Percentiles rank a stretch among this genome's conserved stretches.
Evolutionary conservation across 1,284 basidiomycete species (phyloP).

Genomic region (Ganoderma sinense): DNA sequence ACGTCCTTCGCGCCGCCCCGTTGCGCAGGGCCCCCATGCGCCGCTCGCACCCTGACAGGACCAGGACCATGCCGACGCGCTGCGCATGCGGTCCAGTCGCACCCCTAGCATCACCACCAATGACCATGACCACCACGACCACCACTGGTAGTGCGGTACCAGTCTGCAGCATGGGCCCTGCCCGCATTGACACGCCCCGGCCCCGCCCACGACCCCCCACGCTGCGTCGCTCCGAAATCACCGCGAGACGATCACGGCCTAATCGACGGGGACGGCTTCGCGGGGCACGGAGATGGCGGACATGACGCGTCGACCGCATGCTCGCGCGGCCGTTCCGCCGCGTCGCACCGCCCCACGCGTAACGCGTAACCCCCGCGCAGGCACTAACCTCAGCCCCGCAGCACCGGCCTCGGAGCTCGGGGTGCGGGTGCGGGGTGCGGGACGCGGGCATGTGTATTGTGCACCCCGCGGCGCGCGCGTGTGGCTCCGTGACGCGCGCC

Average conservation of each 20-base stretch:
- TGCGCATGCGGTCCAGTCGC: background rate
- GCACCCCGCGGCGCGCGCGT: background rate
- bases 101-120: background rate
- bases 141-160: too few species aligned
- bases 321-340: background rate
- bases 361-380: background rate
- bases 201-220: background rate
- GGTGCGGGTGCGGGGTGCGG: background rate
- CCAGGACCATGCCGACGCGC: background rate
- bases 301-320: slow-evolving; percentile 6
- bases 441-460: background rate
- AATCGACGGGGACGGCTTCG: background rate
- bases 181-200: background rate
- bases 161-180: too few species aligned
- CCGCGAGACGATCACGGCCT: background rate
- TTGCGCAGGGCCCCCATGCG: background rate
- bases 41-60: background rate
- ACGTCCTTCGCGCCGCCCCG: background rate
- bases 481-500: background rate
- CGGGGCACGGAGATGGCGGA: slow-evolving; percentile 2
- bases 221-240: background rate
- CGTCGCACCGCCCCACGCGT: background rate
- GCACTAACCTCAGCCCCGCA: background rate
- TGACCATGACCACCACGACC: too few species aligned
- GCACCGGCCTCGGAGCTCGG: background rate